Evolutionary conservation across 805 yeast species (phyloP).

Genomic region (Suhomyces vadensis): DNA sequence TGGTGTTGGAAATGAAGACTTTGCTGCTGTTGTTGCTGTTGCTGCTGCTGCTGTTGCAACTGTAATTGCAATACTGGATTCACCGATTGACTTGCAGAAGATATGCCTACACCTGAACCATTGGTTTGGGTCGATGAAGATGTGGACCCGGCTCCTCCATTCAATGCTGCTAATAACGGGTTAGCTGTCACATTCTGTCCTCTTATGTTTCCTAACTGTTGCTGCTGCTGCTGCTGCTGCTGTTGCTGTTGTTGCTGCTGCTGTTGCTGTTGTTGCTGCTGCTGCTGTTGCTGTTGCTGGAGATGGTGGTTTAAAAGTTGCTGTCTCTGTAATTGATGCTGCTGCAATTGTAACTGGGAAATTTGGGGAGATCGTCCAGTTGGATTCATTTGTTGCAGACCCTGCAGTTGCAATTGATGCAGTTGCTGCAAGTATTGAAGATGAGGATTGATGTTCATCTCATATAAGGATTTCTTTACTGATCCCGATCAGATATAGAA

Average conservation of each 20-base stretch:
- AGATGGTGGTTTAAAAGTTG: slow-evolving; percentile 34
- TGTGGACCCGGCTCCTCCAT: slow-evolving; percentile 24
- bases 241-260: too few species aligned
- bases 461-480: neutral
- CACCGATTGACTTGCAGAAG: slow-evolving; percentile 16
- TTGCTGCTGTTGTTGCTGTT: slow-evolving; percentile 20
- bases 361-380: slow-evolving; percentile 37
- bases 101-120: slow-evolving; percentile 14
- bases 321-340: slow-evolving; percentile 37
- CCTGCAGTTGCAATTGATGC: slow-evolving; percentile 26
- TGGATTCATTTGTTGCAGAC: slow-evolving; percentile 19
- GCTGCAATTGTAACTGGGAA: slow-evolving; percentile 32
- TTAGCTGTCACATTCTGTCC: slow-evolving; percentile 26
- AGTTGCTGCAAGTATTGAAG: slow-evolving; percentile 44
- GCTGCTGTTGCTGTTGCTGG: slow-evolving; percentile 19
- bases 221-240: slow-evolving; percentile 15
- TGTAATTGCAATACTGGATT: slow-evolving; percentile 36
- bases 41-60: slow-evolving; percentile 28
- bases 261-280: slow-evolving; percentile 14
- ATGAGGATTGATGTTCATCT: slow-evolving; percentile 45
- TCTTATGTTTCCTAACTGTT: slow-evolving; percentile 15
- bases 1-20: slow-evolving; percentile 19
- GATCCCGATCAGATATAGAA: neutral
- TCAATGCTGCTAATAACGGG: slow-evolving; percentile 39
- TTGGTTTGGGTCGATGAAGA: slow-evolving; percentile 10